Conservation (phyloP, 208 protist genomes). For the Phytomonas sp. region DNA sequence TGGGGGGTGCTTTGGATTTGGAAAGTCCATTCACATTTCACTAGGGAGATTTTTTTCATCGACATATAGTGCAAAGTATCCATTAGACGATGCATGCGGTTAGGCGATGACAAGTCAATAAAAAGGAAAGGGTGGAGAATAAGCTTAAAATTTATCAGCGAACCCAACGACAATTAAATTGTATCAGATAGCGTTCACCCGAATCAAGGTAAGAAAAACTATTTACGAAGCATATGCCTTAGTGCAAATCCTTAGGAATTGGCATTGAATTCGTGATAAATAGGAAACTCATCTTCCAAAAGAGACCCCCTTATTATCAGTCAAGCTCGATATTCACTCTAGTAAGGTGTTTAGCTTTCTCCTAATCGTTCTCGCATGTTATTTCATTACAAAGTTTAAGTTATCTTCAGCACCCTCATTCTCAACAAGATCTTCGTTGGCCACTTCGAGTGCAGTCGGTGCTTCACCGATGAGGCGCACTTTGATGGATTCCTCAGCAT, state of each 20-base stretch:
- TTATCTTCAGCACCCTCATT: slow-evolving; percentile 71
- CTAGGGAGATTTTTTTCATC: not conserved
- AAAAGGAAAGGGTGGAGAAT: not conserved
- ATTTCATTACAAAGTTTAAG: slow-evolving; percentile 84
- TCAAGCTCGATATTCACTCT: not conserved
- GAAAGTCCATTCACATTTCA: not conserved
- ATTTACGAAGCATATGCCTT: not conserved
- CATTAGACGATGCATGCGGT: not conserved
- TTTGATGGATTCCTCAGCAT: slow-evolving; percentile 48
- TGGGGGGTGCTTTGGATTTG: not conserved
- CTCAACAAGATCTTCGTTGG: slow-evolving; percentile 70
- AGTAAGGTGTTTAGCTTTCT: not conserved
- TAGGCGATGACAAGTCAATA: not conserved
- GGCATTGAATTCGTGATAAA: not conserved
- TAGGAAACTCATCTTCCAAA: not conserved
- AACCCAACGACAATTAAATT: not conserved
- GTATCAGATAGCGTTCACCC: not conserved
- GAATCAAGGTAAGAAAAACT: not conserved
- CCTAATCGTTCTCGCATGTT: slow-evolving; percentile 1
- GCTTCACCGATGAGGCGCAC: slow-evolving; percentile 74
- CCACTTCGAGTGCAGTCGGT: slow-evolving; percentile 74
- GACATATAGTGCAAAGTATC: not conserved
- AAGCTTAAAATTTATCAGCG: not conserved
- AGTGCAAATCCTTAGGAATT: not conserved
- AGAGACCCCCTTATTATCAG: not conserved